These are phyloP conservation scores for Aphanomyces astaci DNA, from an alignment of 352 stramenopile species.

Conservation along the genomic window DNA sequence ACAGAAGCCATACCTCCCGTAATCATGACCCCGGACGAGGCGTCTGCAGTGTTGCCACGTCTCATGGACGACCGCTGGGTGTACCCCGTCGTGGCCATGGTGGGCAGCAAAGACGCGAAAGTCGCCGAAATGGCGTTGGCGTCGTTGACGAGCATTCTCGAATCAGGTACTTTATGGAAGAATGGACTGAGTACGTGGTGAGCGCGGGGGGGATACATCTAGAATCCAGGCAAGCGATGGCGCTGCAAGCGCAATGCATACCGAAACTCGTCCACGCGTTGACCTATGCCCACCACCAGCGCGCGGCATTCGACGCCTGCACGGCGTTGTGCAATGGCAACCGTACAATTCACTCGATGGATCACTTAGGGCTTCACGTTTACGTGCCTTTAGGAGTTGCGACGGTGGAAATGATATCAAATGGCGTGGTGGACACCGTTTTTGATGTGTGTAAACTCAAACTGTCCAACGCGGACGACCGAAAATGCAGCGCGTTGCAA, in stretches of 20 bases:
- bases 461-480: conserved; percentile 15
- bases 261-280: conserved; percentile 1
- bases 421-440: neutral
- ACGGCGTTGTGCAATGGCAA: conserved; percentile 17
- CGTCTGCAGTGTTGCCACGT: conserved; percentile 38
- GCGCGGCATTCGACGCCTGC: conserved; percentile 7
- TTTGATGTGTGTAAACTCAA: conserved; percentile 14
- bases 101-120: conserved; percentile 38
- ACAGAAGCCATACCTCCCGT: neutral
- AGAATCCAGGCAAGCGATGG: conserved; percentile 14
- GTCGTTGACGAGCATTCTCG: conserved; percentile 1
- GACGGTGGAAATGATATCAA: neutral
- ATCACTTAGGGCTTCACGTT: neutral
- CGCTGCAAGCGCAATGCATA: neutral
- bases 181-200: too few relatives aligned
- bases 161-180: conserved; percentile 13
- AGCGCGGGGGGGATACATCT: too few relatives aligned
- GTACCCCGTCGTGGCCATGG: conserved; percentile 46
- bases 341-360: neutral
- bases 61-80: conserved; percentile 63
- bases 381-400: neutral
- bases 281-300: neutral
- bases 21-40: conserved; percentile 27
- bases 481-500: conserved; percentile 18
- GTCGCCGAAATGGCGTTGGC: conserved; percentile 18